Evolutionary conservation across 2,329 filamentous ascomycete genomes (phyloP).

Genomic region (Orbilia javanica): DNA sequence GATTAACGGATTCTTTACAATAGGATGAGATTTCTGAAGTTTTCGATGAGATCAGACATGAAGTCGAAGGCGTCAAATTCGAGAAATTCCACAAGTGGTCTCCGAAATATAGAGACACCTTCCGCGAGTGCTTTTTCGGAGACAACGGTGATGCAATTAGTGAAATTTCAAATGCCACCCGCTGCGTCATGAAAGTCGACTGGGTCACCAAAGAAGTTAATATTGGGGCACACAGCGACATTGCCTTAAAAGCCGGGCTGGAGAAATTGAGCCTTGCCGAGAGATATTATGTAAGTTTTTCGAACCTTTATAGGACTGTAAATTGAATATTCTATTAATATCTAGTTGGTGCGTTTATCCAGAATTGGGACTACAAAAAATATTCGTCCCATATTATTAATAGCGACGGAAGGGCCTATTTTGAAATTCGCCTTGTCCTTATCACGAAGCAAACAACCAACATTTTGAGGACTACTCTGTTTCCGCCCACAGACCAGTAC

Average conservation of each 20-base stretch:
- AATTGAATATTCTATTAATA: not conserved
- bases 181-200: constrained; percentile 44
- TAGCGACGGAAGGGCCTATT: constrained; percentile 40
- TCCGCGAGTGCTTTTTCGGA: constrained; percentile 52
- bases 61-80: constrained; percentile 14
- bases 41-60: constrained; percentile 33
- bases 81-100: constrained; percentile 46
- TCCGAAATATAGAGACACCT: constrained; percentile 36
- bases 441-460: constrained; percentile 35
- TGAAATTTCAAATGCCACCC: constrained; percentile 21
- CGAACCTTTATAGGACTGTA: no score
- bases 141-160: constrained; percentile 31
- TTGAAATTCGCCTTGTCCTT: constrained; percentile 37
- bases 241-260: constrained; percentile 1
- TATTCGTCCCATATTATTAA: constrained; percentile 49
- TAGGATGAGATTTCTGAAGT: constrained; percentile 45
- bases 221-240: constrained; percentile 29
- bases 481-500: constrained; percentile 41
- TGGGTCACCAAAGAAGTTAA: constrained; percentile 49
- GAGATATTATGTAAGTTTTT: constrained; percentile 33
- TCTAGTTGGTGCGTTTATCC: not conserved
- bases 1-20: not conserved
- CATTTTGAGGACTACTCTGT: constrained; percentile 48
- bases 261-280: constrained; percentile 43
- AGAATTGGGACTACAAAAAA: constrained; percentile 44